Base-by-base conservation (phyloP, 2,329 filamentous ascomycete species). In the Pseudogymnoascus sp. region DNA sequence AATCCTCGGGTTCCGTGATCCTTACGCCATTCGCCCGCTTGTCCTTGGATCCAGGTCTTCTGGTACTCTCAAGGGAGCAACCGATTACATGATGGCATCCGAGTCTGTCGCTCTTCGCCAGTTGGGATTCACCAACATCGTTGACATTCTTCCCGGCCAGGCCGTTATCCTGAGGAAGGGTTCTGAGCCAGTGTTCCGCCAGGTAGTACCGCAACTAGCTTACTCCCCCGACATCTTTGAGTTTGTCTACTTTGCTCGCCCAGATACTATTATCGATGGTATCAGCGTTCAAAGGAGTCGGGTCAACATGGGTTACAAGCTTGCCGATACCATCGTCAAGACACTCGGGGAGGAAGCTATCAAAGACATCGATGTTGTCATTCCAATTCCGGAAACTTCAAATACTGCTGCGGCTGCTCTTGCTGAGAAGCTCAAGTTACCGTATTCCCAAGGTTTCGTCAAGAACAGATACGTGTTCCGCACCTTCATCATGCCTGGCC, bases 401-500 rank as follows among this genome's bases (percentile, higher is more conserved):
- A 92, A 92, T 67, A 93, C 90, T 0, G 89, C 91, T 1, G 92
- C 92, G 2, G 85, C 90, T 7, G 85, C 84, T 60, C 83, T 96
- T 25, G 88, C 92, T n/a, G 84, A 87, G 71, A 81, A 85, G 43
- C 81, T 96, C 16, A 83, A 86, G 69, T 92, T 91, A 74, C 89
- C 90, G 1, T 92, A 90, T 72, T 88, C 84, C 65, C 89, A 90
- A 73, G 92, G 87, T 2, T 93, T 96, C 71, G 87, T 96, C 68
- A 96, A 95, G 81, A 96, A 96, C 76, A 84, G 90, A 62, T 96
- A 96, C 74, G 89, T 96, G 66, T 92, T 91, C 81, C 85, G 91
- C 61, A 96, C 91, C 0, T 95, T 93, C 75, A 93, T 92, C 73
- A 90, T 90, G 87, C 88, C 93, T 1, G 89, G 89, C 28, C 93